Conservation (phyloP, 2,329 filamentous ascomycete species). For the Didymella exigua region DNA sequence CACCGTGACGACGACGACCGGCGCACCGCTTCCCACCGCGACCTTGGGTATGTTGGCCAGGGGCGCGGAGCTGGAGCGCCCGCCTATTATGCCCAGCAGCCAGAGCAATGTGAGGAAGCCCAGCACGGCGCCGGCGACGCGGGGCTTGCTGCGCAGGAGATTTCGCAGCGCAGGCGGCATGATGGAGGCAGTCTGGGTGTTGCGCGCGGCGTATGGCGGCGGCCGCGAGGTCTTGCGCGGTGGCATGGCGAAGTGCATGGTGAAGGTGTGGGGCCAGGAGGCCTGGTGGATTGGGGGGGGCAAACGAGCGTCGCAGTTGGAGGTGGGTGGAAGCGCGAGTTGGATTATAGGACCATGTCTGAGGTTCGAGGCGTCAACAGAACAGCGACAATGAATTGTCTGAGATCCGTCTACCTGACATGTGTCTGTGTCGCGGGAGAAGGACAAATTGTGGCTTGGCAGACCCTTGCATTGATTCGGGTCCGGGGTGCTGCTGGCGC, state of each 20-base stretch:
- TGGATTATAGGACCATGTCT: constrained; percentile 28
- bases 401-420: constrained; percentile 6
- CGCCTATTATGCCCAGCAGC: constrained; percentile 43
- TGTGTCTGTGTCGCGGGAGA: constrained; percentile 13
- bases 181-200: constrained; percentile 49
- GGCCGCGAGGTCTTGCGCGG: constrained; percentile 81
- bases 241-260: constrained; percentile 87
- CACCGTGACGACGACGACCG: constrained; percentile 81
- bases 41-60: constrained; percentile 31
- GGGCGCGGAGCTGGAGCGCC: constrained; percentile 23
- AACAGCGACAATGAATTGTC: constrained; percentile 9
- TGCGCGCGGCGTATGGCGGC: constrained; percentile 70
- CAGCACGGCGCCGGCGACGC: constrained; percentile 62
- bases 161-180: constrained; percentile 54
- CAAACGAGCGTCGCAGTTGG: constrained; percentile 5
- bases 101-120: constrained; percentile 56
- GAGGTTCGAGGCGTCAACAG: background rate
- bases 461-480: constrained; percentile 11
- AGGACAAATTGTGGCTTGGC: constrained; percentile 13
- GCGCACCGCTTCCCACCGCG: constrained; percentile 55
- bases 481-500: background rate
- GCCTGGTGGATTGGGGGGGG: constrained; percentile 1
- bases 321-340: background rate
- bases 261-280: constrained; percentile 21
- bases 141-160: constrained; percentile 63